Percentiles rank a stretch among this genome's conserved stretches.
Evolutionary conservation across 2,329 filamentous ascomycete genomes (phyloP).

Genomic region (Fusarium liriodendri): DNA sequence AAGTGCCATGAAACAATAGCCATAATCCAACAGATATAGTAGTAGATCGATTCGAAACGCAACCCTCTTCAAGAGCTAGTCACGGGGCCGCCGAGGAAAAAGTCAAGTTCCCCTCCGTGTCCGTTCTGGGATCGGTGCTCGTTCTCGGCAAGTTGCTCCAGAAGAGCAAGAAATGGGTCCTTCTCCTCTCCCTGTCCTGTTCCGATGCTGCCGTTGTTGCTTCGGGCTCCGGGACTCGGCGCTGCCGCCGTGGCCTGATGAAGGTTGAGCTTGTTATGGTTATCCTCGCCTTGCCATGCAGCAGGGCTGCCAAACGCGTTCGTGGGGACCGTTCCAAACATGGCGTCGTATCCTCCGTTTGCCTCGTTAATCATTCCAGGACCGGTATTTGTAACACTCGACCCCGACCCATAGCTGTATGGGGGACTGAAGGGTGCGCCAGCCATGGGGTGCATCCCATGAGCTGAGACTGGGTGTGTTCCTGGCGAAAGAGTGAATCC

Average conservation of each 20-base stretch:
- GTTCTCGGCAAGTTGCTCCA: constrained; percentile 87
- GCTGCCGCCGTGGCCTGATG: constrained; percentile 35
- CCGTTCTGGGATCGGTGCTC: constrained; percentile 71
- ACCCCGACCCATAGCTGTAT: constrained; percentile 53
- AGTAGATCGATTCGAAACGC: background rate
- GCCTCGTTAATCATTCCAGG: constrained; percentile 45
- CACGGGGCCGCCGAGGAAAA: constrained; percentile 67
- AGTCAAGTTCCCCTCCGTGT: constrained; percentile 80
- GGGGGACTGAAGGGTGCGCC: constrained; percentile 55
- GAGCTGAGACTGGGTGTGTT: constrained; percentile 29
- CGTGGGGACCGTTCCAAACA: constrained; percentile 68
- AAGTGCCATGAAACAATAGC: constrained; percentile 7
- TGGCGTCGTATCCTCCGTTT: constrained; percentile 63
- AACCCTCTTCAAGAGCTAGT: constrained; percentile 16
- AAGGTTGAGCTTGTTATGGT: constrained; percentile 34
- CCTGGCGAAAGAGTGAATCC: constrained; percentile 48
- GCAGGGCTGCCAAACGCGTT: constrained; percentile 65
- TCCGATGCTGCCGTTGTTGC: constrained; percentile 62
- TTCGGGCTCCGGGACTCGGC: constrained; percentile 59
- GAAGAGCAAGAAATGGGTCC: constrained; percentile 81
- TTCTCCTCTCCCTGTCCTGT: constrained; percentile 71
- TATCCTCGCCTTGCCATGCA: constrained; percentile 60
- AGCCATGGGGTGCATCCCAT: constrained; percentile 47
- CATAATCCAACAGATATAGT: background rate
- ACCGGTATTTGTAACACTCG: constrained; percentile 43